Evolutionary conservation across 768 basidiomycete species (phyloP), one percentile per base, ranked within the genome.

Genomic region (Leccinum arenicola): DNA sequence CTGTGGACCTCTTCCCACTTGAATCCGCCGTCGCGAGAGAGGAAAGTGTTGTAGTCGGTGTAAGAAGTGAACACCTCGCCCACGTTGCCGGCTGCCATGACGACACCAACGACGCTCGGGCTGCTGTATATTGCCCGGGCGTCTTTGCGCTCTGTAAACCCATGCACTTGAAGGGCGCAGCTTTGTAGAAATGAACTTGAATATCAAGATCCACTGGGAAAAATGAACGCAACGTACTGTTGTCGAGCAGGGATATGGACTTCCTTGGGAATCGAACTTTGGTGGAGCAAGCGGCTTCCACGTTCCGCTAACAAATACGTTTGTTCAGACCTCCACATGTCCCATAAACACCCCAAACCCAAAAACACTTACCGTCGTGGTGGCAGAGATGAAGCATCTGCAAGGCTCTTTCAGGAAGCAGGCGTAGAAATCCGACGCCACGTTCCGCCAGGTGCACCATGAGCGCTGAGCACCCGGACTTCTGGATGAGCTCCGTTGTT

Each of bases 1-100:
- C 98, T 99, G 78, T 95, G 95, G 1, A 99, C 89, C 76, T 99
- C 97, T 70, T 97, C 86, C 97, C 97, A 98, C 0, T 91, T 94
- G 75, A 97, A 97, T 9, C 97, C 97, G 2, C 86, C 97, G 66
- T 99, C 93, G 5, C 97, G 91, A 57, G 92, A 93, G 48, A 98
- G 82, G 87, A 97, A 99, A 2, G 95, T 97, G 72, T 98, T 95
- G 60, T 87, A 87, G 35, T 98, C 90, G 3, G 78, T 81, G 75
- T 99, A 99, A 0, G 86, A 77, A 0, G 84, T 85, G 2, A 99
- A 83, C 1, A 76, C 69, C 62, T 94, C 89, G 47, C 97, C 97
- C 14, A 99, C 95, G 66, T 93, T 98, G 9, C 97, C 97, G 50
- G 98, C 95, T 1, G 90, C 97, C 83, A 99, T 91, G 74, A 99